A percentile compares a stretch with the other conserved stretches of the same genome.
Conservation (phyloP, 192 early-diverging fungal genomes). For the Allomyces javanicus region DNA sequence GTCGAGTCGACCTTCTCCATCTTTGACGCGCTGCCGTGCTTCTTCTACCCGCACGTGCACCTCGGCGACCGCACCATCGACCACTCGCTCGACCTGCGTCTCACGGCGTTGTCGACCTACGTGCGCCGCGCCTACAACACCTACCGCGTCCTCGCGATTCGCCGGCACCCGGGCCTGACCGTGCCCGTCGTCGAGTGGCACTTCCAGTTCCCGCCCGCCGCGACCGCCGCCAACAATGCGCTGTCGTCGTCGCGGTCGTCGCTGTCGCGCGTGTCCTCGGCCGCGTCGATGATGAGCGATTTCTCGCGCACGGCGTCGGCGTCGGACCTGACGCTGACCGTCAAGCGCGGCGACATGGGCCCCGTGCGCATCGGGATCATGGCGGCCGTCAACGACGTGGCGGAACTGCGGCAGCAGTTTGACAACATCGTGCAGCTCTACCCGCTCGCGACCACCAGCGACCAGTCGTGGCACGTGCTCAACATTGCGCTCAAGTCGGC, state of each 20-base stretch:
- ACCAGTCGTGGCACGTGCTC: conserved; percentile 2
- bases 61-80: neutral
- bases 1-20: conserved; percentile 88
- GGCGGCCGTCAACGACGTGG: conserved; percentile 47
- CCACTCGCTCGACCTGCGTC: conserved; percentile 9
- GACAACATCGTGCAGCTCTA: conserved; percentile 38
- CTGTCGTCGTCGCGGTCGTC: neutral
- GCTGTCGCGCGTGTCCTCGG: neutral
- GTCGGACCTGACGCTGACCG: conserved; percentile 39
- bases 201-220: neutral
- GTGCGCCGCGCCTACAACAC: conserved; percentile 93
- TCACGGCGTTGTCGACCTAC: conserved; percentile 88
- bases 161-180: conserved; percentile 38
- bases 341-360: conserved; percentile 62
- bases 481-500: conserved; percentile 8
- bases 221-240: neutral
- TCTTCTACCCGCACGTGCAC: conserved; percentile 63
- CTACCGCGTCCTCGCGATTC: conserved; percentile 76
- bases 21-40: conserved; percentile 78
- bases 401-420: conserved; percentile 47
- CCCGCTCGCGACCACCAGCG: conserved; percentile 7
- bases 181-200: conserved; percentile 48
- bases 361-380: conserved; percentile 72
- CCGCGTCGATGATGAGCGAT: conserved; percentile 12
- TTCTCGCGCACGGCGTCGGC: conserved; percentile 13